These are phyloP conservation scores for Phylloporus rhodoxanthus DNA, from an alignment of 768 basidiomycete species.

Conservation along the genomic window DNA sequence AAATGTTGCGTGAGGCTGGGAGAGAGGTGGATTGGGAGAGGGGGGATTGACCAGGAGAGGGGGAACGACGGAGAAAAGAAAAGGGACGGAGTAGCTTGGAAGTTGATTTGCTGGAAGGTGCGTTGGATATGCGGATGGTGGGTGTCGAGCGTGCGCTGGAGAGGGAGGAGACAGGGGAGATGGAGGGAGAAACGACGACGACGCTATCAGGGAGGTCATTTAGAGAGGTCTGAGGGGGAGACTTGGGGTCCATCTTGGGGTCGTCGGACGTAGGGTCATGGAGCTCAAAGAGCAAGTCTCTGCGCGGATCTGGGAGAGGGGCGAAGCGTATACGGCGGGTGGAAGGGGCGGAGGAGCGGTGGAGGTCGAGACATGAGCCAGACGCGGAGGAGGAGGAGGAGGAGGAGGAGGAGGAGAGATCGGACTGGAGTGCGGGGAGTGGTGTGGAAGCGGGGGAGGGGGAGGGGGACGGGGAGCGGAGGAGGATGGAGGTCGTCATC, in stretches of 20 bases:
- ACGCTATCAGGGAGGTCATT: constrained; percentile 3
- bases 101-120: constrained; percentile 7
- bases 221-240: not conserved
- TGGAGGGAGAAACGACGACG: constrained; percentile 13
- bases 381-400: constrained; percentile 20
- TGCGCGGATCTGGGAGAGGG: constrained; percentile 73
- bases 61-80: constrained; percentile 17
- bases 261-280: constrained; percentile 30
- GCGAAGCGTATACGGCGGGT: constrained; percentile 65
- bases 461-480: constrained; percentile 10
- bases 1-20: constrained; percentile 7
- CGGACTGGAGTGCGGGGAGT: constrained; percentile 12
- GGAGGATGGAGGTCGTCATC: constrained; percentile 23
- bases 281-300: constrained; percentile 28
- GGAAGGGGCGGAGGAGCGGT: constrained; percentile 4
- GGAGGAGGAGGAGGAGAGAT: constrained; percentile 15
- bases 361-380: constrained; percentile 15
- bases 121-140: constrained; percentile 13
- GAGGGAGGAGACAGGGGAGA: constrained; percentile 18
- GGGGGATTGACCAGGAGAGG: constrained; percentile 8
- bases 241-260: constrained; percentile 15
- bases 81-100: constrained; percentile 19
- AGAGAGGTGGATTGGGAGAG: constrained; percentile 9
- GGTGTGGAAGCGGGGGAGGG: constrained; percentile 6
- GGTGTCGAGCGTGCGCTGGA: constrained; percentile 19